Evolutionary conservation across 371 early-diverging fungal genomes (phyloP), one percentile per base, ranked within the genome.

Genomic region (Mucor sp.): DNA sequence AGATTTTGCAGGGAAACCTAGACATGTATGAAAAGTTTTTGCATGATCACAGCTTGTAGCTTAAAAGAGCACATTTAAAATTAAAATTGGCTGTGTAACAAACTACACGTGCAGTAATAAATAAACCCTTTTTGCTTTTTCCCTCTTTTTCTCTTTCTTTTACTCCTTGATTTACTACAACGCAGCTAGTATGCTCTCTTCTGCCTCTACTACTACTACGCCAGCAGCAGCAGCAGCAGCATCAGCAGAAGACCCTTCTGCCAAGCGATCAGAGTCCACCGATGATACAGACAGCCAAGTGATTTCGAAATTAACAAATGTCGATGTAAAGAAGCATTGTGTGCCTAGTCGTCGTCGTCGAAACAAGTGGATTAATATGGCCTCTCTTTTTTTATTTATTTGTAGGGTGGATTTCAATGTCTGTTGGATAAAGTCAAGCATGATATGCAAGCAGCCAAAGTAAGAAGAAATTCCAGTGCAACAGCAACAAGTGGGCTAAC

Each of bases 371-470:
- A 50, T 35, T 35, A 55, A 30, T 7, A 27, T n/a, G 21, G n/a
- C 6, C 12, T 6, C 1, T 23, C 21, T 25, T 14, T n/a, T 0
- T n/a, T n/a, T n/a, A n/a, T n/a, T n/a, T n/a, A n/a, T n/a, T 30
- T 30, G 30, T 30, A 80, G 82, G 69, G 73, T 44, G 82, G 82
- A 15, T 72, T 82, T 43, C 74, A 73, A 32, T 72, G 75, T 62
- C 47, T 83, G 47, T 63, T 82, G 30, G 80, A 82, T 43, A 78
- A 79, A 68, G 82, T 83, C 14, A 83, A 83, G 68, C 59, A 69
- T 4, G 80, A 83, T 60, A 64, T 75, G 62, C 76, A 76, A 15
- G 69, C 76, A 21, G 70, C 78, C 41, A 83, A 82, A 68, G 78
- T 81, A 70, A 66, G 41, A 30, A n/a, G n/a, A n/a, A n/a, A n/a